A percentile compares a stretch with the other conserved stretches of the same genome.
Evolutionary conservation across 768 basidiomycete genomes (phyloP).

Genomic region (Auricularia cornea): DNA sequence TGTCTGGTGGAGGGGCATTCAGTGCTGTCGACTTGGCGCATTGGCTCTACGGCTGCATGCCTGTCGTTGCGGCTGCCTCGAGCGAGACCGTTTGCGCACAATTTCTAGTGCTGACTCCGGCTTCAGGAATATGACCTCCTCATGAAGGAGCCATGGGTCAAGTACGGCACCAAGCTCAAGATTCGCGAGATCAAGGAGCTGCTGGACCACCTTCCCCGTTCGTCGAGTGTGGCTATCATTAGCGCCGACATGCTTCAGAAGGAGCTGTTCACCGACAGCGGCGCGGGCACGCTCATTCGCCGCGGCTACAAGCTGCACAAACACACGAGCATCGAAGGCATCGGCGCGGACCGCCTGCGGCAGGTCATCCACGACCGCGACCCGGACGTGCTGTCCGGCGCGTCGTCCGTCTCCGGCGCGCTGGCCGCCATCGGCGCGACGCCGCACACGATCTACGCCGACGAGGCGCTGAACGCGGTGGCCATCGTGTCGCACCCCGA

Average conservation of each 20-base stretch:
- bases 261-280: slow-evolving; percentile 97
- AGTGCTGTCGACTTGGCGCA: too few species aligned
- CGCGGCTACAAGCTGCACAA: slow-evolving; percentile 98
- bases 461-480: slow-evolving; percentile 92
- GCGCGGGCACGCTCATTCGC: slow-evolving; percentile 96
- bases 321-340: slow-evolving; percentile 66
- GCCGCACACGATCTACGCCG: slow-evolving; percentile 94
- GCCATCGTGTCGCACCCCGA: slow-evolving; percentile 90
- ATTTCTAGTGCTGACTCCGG: slow-evolving; percentile 28
- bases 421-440: slow-evolving; percentile 72
- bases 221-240: slow-evolving; percentile 97
- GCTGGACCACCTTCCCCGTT: slow-evolving; percentile 93
- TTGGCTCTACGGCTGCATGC: too few species aligned
- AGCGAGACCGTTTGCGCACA: too few species aligned
- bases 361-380: slow-evolving; percentile 94
- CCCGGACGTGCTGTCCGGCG: slow-evolving; percentile 77
- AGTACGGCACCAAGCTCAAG: slow-evolving; percentile 98
- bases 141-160: slow-evolving; percentile 99
- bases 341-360: slow-evolving; percentile 91
- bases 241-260: slow-evolving; percentile 87
- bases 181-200: slow-evolving; percentile 99
- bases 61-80: too few species aligned
- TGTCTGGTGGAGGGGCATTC: too few species aligned
- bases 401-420: slow-evolving; percentile 79
- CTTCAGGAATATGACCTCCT: slow-evolving; percentile 76